A percentile compares a stretch with the other conserved stretches of the same genome.
Evolutionary conservation across 2,329 filamentous ascomycete species (phyloP).

Genomic region (Aspergillus carbonarius): DNA sequence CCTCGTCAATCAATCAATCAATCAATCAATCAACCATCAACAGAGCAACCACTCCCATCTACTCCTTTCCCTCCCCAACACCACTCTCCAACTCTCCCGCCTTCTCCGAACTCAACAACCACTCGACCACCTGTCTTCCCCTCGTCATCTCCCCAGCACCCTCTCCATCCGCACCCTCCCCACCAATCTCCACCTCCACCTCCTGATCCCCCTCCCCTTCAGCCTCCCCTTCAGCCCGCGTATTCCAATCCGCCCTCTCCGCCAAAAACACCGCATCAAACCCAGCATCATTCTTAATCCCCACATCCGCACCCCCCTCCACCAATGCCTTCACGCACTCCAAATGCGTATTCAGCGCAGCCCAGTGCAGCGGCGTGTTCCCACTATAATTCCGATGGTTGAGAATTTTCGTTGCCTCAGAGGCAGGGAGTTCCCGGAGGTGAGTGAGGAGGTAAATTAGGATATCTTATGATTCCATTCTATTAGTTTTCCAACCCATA

Average conservation of each 20-base stretch:
- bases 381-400: constrained; percentile 71
- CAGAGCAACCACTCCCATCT: background rate
- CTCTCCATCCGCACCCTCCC: background rate
- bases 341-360: constrained; percentile 83
- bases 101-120: constrained; percentile 41
- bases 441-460: constrained; percentile 46
- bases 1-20: too few relatives aligned
- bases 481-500: background rate
- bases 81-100: constrained; percentile 29
- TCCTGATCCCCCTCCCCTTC: constrained; percentile 21
- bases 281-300: constrained; percentile 76
- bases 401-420: constrained; percentile 29
- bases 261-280: constrained; percentile 77
- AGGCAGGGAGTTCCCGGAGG: background rate
- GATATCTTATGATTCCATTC: constrained; percentile 38
- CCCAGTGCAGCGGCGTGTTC: constrained; percentile 94
- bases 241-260: constrained; percentile 66
- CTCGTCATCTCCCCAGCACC: constrained; percentile 30
- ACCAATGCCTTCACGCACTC: constrained; percentile 75
- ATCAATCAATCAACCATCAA: constrained; percentile 1
- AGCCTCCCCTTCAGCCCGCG: constrained; percentile 45
- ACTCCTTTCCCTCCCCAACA: constrained; percentile 18
- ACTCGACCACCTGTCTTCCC: constrained; percentile 43
- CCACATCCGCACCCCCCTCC: constrained; percentile 72
- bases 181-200: constrained; percentile 8